Percentiles rank a stretch among this genome's conserved stretches.
Evolutionary conservation across 345 rosid species (phyloP).

Genomic region (Hypericum androsaemum): DNA sequence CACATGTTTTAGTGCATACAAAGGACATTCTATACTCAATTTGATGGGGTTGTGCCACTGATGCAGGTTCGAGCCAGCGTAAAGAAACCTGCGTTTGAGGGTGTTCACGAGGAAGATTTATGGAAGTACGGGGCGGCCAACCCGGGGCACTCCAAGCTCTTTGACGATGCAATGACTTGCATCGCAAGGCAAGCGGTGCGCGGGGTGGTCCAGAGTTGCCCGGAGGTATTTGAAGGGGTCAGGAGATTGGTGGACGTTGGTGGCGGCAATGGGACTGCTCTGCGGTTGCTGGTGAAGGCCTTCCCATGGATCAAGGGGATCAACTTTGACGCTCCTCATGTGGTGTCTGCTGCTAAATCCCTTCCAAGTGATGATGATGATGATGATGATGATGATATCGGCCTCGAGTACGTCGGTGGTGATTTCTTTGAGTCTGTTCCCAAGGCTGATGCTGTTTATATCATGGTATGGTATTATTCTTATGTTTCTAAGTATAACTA

Average conservation of each 20-base stretch:
- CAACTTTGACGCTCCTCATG: slow-evolving; percentile 78
- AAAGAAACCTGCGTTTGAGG: not conserved
- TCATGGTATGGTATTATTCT: too few species aligned
- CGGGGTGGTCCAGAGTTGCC: slow-evolving; percentile 29
- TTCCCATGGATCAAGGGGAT: slow-evolving; percentile 51
- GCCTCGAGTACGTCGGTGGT: slow-evolving; percentile 47
- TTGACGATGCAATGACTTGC: slow-evolving; percentile 63
- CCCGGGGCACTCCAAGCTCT: slow-evolving; percentile 23
- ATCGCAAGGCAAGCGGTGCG: slow-evolving; percentile 33
- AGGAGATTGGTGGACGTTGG: slow-evolving; percentile 61
- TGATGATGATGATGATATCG: too few species aligned
- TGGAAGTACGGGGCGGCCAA: slow-evolving; percentile 40
- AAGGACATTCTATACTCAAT: too few species aligned
- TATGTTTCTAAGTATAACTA: too few species aligned
- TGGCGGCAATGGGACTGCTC: slow-evolving; percentile 53
- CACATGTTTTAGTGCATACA: too few species aligned
- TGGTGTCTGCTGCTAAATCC: slow-evolving; percentile 33
- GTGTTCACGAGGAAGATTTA: slow-evolving; percentile 36
- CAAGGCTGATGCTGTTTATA: slow-evolving; percentile 39
- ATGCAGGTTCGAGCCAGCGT: too few species aligned
- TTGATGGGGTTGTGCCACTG: too few species aligned
- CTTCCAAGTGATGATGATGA: slow-evolving; percentile 30
- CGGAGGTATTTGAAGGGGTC: slow-evolving; percentile 44
- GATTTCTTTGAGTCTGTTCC: slow-evolving; percentile 62
- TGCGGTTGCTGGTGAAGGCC: slow-evolving; percentile 38